Evolutionary conservation across 148 eudicot species (phyloP).

Genomic region (Camellia lanceoleosa): DNA sequence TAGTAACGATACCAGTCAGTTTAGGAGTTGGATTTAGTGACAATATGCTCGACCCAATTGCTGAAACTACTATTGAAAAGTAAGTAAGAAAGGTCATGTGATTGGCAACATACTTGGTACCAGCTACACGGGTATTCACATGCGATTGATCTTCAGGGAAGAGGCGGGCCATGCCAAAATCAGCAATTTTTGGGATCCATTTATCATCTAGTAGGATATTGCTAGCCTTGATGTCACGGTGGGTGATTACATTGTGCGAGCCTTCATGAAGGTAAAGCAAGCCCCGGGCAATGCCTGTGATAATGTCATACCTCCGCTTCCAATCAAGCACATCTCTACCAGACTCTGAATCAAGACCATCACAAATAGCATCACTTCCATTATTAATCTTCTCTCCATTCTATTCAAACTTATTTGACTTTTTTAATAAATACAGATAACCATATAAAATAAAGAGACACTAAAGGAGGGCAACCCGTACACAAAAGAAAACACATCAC

Average conservation of each 20-base stretch:
- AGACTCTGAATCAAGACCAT: conserved; percentile 36
- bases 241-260: conserved; percentile 60
- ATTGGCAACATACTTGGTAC: conserved; percentile 67
- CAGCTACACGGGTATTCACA: conserved; percentile 82
- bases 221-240: conserved; percentile 88
- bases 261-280: conserved; percentile 85
- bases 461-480: no score
- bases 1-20: background rate
- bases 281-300: conserved; percentile 67
- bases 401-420: background rate
- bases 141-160: conserved; percentile 83
- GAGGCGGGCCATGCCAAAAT: conserved; percentile 90
- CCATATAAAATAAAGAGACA: no score
- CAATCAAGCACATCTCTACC: conserved; percentile 56
- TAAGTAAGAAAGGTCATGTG: conserved; percentile 10
- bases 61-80: background rate
- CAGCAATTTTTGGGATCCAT: conserved; percentile 90
- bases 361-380: background rate
- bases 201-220: conserved; percentile 79
- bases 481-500: no score
- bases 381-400: background rate
- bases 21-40: background rate
- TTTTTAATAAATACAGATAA: no score
- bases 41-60: background rate
- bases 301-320: conserved; percentile 64